Evolutionary conservation across 2,329 filamentous ascomycete genomes (phyloP), one percentile per base, ranked within the genome.

Genomic region (Pseudogymnoascus sp.): DNA sequence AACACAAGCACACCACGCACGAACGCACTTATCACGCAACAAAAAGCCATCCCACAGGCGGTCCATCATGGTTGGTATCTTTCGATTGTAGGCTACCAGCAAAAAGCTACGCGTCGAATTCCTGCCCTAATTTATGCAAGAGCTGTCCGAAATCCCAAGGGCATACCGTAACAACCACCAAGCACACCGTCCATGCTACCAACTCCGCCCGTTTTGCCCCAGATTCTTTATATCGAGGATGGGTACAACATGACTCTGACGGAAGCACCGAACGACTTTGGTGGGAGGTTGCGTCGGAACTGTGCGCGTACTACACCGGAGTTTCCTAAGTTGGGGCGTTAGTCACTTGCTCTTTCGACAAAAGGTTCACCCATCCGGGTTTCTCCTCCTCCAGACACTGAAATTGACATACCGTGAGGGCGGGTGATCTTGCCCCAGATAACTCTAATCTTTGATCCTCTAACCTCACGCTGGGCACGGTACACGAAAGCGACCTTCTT

Each of bases 401-500:
- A 5, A 61, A 13, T 60, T 7, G 25, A 78, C 80, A 73, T 89
- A 93, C 90, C 93, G 82, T 97, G 93, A 78, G 92, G 88, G 76
- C 92, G 85, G 77, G 91, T 96, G 78, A 97, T 88, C 85, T 96
- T 97, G 84, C 93, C 93, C 92, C 92, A 97, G 84, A 97, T 97
- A 73, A 97, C 89, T 76, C 93, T 87, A 82, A 97, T 95, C 88
- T 97, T 97, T 79, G 92, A 93, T 78, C 94, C 94, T 75, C 93
- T 90, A 76, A 96, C 85, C 84, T 96, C 91, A 82, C 87, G 92
- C 81, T 90, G 87, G 73, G 88, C 93, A 77, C 92, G 91, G 87
- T 97, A 99, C 80, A 99, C 92, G 80, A 92, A 99, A 78, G 94
- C 94, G 78, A 97, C 87, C 83, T 92, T 92, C 89, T 99, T 99